A percentile compares a stretch with the other conserved stretches of the same genome.
phyloP scores from a whole-genome alignment of 495 filamentous ascomycete genomes.

The Aspergillus conjunctus region DNA sequence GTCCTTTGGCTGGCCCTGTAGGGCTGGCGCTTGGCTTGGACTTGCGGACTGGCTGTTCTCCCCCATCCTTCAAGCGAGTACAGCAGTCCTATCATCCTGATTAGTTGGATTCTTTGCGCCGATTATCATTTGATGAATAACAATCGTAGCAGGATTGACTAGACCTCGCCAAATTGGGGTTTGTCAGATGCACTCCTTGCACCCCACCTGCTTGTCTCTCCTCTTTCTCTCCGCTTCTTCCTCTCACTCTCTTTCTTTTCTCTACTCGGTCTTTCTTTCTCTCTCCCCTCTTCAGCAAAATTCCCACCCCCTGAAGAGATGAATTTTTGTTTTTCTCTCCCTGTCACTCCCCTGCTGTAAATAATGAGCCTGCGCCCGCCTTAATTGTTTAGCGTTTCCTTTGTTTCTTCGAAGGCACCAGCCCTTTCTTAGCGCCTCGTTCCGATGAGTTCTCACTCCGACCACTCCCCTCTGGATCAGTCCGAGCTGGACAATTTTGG shows the following conservation, averaged over 20 bases:
- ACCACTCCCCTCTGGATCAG: slow-evolving; percentile 20
- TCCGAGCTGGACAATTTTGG: slow-evolving; percentile 43
- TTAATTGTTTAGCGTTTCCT: slow-evolving; percentile 1
- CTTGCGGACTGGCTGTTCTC: too few species aligned
- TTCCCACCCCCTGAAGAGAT: neutral
- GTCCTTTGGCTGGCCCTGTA: slow-evolving; percentile 21
- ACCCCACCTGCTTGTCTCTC: neutral
- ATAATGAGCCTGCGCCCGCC: neutral
- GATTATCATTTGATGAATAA: too few species aligned
- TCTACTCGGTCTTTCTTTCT: neutral
- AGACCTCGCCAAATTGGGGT: neutral
- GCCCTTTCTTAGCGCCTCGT: slow-evolving; percentile 7
- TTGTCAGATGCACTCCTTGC: slow-evolving; percentile 9
- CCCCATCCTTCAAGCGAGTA: too few species aligned
- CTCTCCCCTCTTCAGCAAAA: neutral
- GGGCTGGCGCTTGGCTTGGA: slow-evolving; percentile 26
- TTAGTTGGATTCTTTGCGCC: neutral
- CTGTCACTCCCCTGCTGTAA: neutral
- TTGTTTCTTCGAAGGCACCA: neutral
- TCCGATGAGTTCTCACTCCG: slow-evolving; percentile 23
- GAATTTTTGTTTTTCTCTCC: slow-evolving; percentile 10
- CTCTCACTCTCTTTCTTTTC: neutral
- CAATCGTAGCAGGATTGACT: too few species aligned
- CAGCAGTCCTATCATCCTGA: neutral
- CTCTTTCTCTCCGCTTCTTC: neutral